These are phyloP conservation scores for Selenicereus undatus DNA, from an alignment of 148 eudicot genomes.

Conservation along the genomic window DNA sequence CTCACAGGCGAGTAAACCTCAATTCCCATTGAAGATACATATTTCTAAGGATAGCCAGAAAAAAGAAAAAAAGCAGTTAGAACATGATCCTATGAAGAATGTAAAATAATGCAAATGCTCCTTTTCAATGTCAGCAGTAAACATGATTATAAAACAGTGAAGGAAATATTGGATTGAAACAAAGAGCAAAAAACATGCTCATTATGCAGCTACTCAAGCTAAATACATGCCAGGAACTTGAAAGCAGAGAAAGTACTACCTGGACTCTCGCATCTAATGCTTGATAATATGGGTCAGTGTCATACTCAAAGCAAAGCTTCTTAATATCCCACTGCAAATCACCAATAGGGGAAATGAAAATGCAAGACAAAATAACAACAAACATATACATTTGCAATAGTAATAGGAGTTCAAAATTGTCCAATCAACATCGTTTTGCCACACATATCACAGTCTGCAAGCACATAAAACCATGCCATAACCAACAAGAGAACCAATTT, in stretches of 20 bases:
- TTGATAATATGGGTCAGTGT: slow-evolving; percentile 89
- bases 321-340: slow-evolving; percentile 75
- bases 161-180: background rate
- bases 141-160: background rate
- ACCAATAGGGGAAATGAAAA: background rate
- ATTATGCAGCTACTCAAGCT: background rate
- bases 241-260: slow-evolving; percentile 30
- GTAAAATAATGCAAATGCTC: background rate
- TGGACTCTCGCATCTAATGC: slow-evolving; percentile 67
- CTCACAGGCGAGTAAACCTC: slow-evolving; percentile 86
- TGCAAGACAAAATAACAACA: background rate
- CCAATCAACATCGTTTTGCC: background rate
- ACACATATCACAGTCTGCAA: background rate
- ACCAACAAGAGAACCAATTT: background rate
- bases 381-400: too few relatives aligned
- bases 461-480: background rate
- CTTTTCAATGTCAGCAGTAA: background rate
- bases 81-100: background rate
- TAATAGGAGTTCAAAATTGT: background rate
- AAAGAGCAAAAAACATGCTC: too few relatives aligned
- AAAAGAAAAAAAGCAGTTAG: background rate
- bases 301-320: slow-evolving; percentile 82
- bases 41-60: slow-evolving; percentile 36
- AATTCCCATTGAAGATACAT: slow-evolving; percentile 55
- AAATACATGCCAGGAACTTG: background rate